Base-by-base conservation (phyloP, 2,329 filamentous ascomycete genomes). In the Calcarisporium arbuscula region DNA sequence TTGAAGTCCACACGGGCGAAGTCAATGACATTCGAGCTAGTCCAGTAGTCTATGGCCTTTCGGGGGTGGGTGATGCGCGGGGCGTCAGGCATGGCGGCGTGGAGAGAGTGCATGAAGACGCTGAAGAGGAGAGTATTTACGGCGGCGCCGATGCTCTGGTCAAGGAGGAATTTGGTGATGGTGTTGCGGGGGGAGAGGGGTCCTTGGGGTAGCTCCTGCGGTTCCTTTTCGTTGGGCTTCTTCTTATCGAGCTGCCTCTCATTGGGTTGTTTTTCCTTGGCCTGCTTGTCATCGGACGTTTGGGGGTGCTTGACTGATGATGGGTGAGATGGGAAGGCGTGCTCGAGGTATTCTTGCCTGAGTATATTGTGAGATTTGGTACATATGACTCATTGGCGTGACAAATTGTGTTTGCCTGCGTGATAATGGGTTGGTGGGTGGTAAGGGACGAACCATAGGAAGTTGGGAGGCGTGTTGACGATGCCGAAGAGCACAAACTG, bases 401-500 rank as follows among this genome's bases (percentile, higher is more conserved):
- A 30, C 15, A 18, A 10, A 9, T 19, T 28, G 29, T 14, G n/a
- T 39, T 41, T 40, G 33, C 42, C 3, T 25, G 19, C 14, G 10
- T 7, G 10, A 10, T n/a, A 21, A n/a, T 12, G 12, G 18, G 16
- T 10, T 19, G 19, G 11, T 11, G 19, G 15, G 8, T 21, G n/a
- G 8, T 11, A 8, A 9, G 8, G 17, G 9, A 57, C 62, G 47
- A 57, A 78, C 88, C 87, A 95, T 49, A 85, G 54, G 53, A 87
- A 85, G 61, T 95, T 95, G 28, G 84, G 84, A 4, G 88, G 87
- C 26, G 80, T 82, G 57, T 72, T 81, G 39, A 94, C 53, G 21
- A 85, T 53, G 44, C 80, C 75, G 65, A 82, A 94, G 34, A 86
- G 52, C 33, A 85, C 62, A 59, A 94, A 95, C 54, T 88, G 84